Evolutionary conservation across 208 protist genomes (phyloP), one percentile per base, ranked within the genome.

Genomic region (Leishmania major): DNA sequence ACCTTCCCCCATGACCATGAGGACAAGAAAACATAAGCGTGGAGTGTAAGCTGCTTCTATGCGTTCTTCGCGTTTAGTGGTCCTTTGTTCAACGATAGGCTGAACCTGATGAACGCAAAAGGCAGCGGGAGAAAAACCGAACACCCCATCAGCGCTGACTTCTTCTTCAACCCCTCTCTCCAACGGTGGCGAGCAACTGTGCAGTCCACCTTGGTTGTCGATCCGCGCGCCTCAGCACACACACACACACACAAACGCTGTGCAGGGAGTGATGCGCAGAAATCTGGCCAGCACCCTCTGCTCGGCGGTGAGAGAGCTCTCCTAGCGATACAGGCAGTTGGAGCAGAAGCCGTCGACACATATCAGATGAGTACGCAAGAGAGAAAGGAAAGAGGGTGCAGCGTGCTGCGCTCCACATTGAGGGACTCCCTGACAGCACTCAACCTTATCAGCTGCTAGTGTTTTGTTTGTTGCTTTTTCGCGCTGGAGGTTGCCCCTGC

Each of bases 401-500:
- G 25, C 31, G 28, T 13, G 59, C 28, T 5, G 59, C 13, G n/a
- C 59, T 28, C 35, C 66, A 45, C 35, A 71, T 47, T 19, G 0
- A 28, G 4, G 31, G 35, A 71, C 15, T 22, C 59, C 10, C 10
- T 3, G 28, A 31, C 11, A 8, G 11, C 22, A 28, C 28, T 2
- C 25, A 6, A 31, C n/a, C 13, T 47, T n/a, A 75, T 55, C 45
- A 25, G 7, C 59, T 64, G 2, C 28, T 31, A 64, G 0, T 4
- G 10, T 35, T 28, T 35, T 31, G 28, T 17, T 31, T 35, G 59
- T 5, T 31, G 15, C 28, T 35, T 28, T 17, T 64, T 28, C 7
- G 19, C 11, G 17, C 15, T 49, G 84, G 81, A 2, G 75, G 77
- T 11, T 69, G 84, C 25, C 87, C 85, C 73, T 94, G 92, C 69